Evolutionary conservation across 257 asterid species (phyloP).

Genomic region (Vinca minor): DNA sequence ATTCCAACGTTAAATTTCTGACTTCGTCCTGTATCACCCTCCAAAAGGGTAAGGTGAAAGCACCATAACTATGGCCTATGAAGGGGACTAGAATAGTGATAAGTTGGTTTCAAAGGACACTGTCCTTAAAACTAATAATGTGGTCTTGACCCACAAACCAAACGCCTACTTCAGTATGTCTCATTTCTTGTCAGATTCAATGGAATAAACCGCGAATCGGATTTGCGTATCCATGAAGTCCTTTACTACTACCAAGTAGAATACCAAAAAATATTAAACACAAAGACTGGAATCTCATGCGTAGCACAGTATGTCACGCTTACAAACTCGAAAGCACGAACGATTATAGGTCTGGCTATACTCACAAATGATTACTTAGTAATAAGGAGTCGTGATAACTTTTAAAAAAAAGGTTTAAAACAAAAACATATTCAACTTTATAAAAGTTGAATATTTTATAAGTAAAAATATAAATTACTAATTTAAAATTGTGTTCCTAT

Average conservation of each 20-base stretch:
- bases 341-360: no score
- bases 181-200: neutral
- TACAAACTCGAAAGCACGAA: no score
- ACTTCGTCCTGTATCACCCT: no score
- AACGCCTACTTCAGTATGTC: neutral
- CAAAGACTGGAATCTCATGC: neutral
- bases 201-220: neutral
- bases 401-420: no score
- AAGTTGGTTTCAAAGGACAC: neutral
- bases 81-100: neutral
- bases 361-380: no score
- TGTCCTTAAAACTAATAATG: neutral
- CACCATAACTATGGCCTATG: neutral
- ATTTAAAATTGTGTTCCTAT: no score
- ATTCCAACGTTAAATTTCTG: neutral
- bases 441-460: no score
- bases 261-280: neutral
- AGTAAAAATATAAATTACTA: no score
- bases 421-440: no score
- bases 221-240: neutral
- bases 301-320: no score
- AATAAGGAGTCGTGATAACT: neutral
- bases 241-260: neutral
- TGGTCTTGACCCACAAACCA: neutral
- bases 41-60: neutral